phyloP scores from a whole-genome alignment of 352 stramenopile genomes.

The Pelagophyceae sp. region DNA sequence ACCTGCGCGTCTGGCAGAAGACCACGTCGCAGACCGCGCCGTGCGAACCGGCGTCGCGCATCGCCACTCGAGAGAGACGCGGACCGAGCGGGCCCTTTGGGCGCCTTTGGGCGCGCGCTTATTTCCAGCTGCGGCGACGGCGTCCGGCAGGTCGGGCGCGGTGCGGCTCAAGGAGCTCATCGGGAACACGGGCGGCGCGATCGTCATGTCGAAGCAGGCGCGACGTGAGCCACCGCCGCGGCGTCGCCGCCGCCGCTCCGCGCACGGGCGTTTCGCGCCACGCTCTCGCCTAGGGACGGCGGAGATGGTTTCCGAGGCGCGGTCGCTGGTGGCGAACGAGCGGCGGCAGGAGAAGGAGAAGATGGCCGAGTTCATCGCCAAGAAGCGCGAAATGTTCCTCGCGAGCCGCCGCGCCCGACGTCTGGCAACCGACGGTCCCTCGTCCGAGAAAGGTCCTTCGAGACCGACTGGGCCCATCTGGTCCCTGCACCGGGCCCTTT shows the following conservation, averaged over 20 bases:
- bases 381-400: slow-evolving; percentile 93
- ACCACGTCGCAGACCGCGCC: slow-evolving; percentile 36
- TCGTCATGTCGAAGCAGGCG: slow-evolving; percentile 18
- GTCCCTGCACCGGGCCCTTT: no score
- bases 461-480: no score
- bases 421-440: no score
- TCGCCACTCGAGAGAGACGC: no score
- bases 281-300: no score
- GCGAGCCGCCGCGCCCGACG: no score
- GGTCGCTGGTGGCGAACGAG: slow-evolving; percentile 35
- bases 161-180: slow-evolving; percentile 24
- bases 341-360: slow-evolving; percentile 82
- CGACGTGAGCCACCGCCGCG: slow-evolving; percentile 6
- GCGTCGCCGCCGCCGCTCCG: slow-evolving; percentile 37
- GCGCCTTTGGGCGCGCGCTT: no score
- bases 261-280: slow-evolving; percentile 47
- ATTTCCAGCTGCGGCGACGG: no score
- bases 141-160: slow-evolving; percentile 37
- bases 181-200: slow-evolving; percentile 11
- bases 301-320: slow-evolving; percentile 22
- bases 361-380: slow-evolving; percentile 86
- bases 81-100: no score
- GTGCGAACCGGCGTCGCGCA: no score
- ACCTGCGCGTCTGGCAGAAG: slow-evolving; percentile 78
- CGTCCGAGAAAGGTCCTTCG: no score